These are phyloP conservation scores for Pseudoturritis turrita DNA, from an alignment of 345 rosid genomes.

Conservation along the genomic window DNA sequence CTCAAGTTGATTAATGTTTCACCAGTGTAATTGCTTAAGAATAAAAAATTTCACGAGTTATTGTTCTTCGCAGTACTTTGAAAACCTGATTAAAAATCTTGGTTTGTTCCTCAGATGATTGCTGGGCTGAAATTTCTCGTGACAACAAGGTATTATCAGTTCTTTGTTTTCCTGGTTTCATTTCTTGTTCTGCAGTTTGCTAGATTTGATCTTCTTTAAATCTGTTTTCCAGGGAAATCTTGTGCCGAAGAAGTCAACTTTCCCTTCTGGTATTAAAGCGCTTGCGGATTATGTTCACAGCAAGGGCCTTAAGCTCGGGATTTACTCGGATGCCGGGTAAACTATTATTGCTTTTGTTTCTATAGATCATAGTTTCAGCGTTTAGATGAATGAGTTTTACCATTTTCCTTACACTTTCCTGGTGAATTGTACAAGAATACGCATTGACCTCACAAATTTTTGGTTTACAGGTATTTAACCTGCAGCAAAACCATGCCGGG, in stretches of 20 bases:
- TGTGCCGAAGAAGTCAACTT: conserved; percentile 55
- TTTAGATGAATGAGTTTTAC: not conserved
- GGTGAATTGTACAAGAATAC: not conserved
- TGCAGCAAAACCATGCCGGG: conserved; percentile 94
- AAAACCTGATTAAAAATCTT: conserved; percentile 2
- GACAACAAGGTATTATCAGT: conserved; percentile 49
- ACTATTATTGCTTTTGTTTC: not conserved
- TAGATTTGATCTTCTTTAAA: not conserved
- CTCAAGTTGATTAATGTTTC: not conserved
- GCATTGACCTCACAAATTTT: not conserved
- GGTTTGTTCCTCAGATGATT: conserved; percentile 59
- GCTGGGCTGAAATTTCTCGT: conserved; percentile 89
- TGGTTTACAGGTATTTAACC: conserved; percentile 55
- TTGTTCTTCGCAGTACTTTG: not conserved
- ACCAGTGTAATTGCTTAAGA: not conserved
- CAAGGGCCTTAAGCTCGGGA: conserved; percentile 89
- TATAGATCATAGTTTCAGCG: not conserved
- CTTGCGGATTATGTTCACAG: conserved; percentile 78
- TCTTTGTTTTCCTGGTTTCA: not conserved
- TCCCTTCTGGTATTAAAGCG: conserved; percentile 82
- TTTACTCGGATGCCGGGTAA: conserved; percentile 92
- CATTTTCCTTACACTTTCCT: not conserved
- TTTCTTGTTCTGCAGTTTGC: not conserved
- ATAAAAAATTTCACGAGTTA: not conserved
- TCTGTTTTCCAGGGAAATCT: conserved; percentile 52